phyloP scores from a whole-genome alignment of 805 yeast species.

The Priceomyces carsonii region DNA sequence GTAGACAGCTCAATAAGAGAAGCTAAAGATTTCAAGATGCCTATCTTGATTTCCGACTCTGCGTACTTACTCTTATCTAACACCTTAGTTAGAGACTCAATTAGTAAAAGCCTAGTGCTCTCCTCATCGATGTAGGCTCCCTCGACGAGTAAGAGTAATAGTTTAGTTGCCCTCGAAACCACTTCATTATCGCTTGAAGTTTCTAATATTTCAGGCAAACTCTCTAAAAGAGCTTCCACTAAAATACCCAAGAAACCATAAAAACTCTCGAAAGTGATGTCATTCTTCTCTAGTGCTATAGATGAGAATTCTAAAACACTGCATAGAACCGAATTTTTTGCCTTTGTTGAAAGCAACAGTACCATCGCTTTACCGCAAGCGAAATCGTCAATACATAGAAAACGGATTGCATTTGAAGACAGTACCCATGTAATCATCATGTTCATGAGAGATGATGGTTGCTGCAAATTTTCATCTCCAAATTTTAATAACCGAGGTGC shows the following conservation, averaged over 20 bases:
- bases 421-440: constrained; percentile 59
- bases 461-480: constrained; percentile 77
- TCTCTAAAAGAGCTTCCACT: constrained; percentile 55
- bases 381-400: constrained; percentile 56
- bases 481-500: constrained; percentile 67
- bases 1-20: constrained; percentile 54
- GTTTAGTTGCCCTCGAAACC: constrained; percentile 51
- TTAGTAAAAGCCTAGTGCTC: constrained; percentile 51
- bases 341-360: constrained; percentile 53
- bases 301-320: constrained; percentile 56
- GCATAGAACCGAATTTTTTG: constrained; percentile 66
- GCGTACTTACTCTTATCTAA: constrained; percentile 57
- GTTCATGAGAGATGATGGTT: constrained; percentile 74
- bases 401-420: constrained; percentile 43
- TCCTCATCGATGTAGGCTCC: constrained; percentile 59
- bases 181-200: constrained; percentile 44
- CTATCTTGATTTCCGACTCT: constrained; percentile 51
- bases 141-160: constrained; percentile 53
- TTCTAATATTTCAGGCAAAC: constrained; percentile 52
- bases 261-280: constrained; percentile 41
- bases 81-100: constrained; percentile 58
- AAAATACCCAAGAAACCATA: constrained; percentile 53
- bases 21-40: constrained; percentile 58
- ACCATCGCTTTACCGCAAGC: constrained; percentile 58
- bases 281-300: constrained; percentile 36